These are phyloP conservation scores for Cladophialophora psammophila DNA, from an alignment of 2,329 filamentous ascomycete genomes.

Conservation along the genomic window DNA sequence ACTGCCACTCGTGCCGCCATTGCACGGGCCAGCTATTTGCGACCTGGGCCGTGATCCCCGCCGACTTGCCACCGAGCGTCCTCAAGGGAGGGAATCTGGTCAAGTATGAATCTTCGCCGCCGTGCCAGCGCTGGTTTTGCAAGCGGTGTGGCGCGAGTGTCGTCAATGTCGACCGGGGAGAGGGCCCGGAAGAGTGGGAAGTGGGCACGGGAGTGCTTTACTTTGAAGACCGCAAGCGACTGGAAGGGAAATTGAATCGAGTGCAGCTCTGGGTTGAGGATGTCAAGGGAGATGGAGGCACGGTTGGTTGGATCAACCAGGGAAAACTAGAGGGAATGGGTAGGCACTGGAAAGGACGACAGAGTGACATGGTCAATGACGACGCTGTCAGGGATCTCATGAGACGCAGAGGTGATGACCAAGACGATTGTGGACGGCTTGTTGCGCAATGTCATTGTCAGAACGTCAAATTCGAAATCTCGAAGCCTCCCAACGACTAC, in stretches of 20 bases:
- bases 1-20: conserved; percentile 61
- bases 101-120: conserved; percentile 25
- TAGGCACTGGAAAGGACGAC: conserved; percentile 25
- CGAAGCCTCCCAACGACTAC: conserved; percentile 9
- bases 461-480: conserved; percentile 22
- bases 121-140: conserved; percentile 32
- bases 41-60: conserved; percentile 36
- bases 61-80: conserved; percentile 16
- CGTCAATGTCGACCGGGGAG: conserved; percentile 28
- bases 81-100: conserved; percentile 10
- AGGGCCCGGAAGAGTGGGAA: conserved; percentile 31
- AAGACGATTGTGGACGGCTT: conserved; percentile 15
- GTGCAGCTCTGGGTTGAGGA: conserved; percentile 38
- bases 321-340: conserved; percentile 31
- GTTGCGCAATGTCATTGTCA: conserved; percentile 28
- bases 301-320: conserved; percentile 34
- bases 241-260: conserved; percentile 30
- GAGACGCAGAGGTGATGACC: background rate
- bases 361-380: conserved; percentile 30
- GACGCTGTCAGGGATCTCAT: conserved; percentile 21
- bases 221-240: conserved; percentile 11
- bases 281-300: conserved; percentile 35
- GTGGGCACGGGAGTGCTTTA: conserved; percentile 32
- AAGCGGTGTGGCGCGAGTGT: conserved; percentile 30
- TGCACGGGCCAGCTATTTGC: conserved; percentile 54